A percentile compares a stretch with the other conserved stretches of the same genome.
Evolutionary conservation across 2,329 filamentous ascomycete genomes (phyloP).

Genomic region (Exserohilum turcica): DNA sequence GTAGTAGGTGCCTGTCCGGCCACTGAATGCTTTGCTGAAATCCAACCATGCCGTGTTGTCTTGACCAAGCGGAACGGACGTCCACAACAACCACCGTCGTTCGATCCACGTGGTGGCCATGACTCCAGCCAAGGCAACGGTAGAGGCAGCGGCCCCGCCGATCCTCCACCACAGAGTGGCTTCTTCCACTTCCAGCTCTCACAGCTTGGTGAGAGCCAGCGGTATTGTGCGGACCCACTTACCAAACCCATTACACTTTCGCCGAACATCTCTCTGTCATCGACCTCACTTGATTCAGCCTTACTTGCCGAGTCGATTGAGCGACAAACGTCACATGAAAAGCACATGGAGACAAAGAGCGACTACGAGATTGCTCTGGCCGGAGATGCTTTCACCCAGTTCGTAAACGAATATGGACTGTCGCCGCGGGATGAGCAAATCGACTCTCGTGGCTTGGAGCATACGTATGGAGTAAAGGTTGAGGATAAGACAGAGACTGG

Average conservation of each 20-base stretch:
- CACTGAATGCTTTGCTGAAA: conserved; percentile 38
- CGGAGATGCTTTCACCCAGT: conserved; percentile 41
- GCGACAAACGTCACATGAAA: conserved; percentile 11
- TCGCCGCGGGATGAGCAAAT: not conserved
- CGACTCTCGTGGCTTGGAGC: not conserved
- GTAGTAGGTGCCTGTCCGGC: conserved; percentile 42
- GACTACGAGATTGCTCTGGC: conserved; percentile 35
- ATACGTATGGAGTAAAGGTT: not conserved
- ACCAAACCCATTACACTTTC: conserved; percentile 16
- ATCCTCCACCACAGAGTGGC: conserved; percentile 21
- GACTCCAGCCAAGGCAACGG: conserved; percentile 23
- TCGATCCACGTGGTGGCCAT: conserved; percentile 25
- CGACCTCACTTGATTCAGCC: conserved; percentile 6
- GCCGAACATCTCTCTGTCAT: conserved; percentile 16
- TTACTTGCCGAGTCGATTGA: not conserved
- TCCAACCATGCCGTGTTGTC: conserved; percentile 30
- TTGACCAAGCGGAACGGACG: conserved; percentile 46
- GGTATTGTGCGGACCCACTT: conserved; percentile 17
- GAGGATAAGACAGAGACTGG: not conserved
- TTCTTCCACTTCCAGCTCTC: conserved; percentile 44
- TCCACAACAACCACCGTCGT: conserved; percentile 26
- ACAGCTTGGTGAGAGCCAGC: conserved; percentile 21
- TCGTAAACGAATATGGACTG: conserved; percentile 7
- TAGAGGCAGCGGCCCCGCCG: conserved; percentile 18
- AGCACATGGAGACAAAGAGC: conserved; percentile 27